Percentiles rank a stretch among this genome's conserved stretches.
Conservation (phyloP, 768 basidiomycete genomes). For the Suillus occidentalis region DNA sequence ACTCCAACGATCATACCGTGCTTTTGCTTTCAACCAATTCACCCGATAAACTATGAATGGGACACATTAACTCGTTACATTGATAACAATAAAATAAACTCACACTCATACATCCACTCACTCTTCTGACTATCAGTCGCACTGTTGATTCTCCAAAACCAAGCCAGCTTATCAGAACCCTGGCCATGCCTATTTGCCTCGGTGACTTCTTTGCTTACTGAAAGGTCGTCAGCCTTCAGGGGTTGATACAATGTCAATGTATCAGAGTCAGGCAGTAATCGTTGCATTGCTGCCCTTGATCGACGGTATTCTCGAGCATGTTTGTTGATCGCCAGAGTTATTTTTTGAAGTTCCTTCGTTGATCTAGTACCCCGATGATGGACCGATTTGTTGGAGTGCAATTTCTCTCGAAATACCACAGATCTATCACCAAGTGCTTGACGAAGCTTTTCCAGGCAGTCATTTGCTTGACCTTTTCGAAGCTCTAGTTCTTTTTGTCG, state of each 20-base stretch:
- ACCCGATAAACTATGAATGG: conserved; percentile 4
- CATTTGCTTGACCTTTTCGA: conserved; percentile 10
- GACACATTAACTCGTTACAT: neutral
- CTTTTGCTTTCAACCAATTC: conserved; percentile 16
- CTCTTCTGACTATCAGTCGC: neutral
- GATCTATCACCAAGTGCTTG: conserved; percentile 8
- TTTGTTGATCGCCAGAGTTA: conserved; percentile 3
- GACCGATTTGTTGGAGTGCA: neutral
- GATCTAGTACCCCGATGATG: conserved; percentile 5
- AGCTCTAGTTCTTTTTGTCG: conserved; percentile 8
- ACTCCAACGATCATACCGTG: conserved; percentile 16
- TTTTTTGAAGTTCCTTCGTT: neutral
- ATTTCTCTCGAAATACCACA: conserved; percentile 7
- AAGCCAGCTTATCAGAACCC: conserved; percentile 7
- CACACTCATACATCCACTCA: conserved; percentile 3
- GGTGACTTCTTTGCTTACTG: conserved; percentile 11
- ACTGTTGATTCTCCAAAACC: conserved; percentile 3
- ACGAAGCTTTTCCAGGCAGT: conserved; percentile 6
- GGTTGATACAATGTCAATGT: neutral
- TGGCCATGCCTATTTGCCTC: conserved; percentile 12
- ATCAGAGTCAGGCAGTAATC: neutral
- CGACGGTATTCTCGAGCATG: neutral
- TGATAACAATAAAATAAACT: neutral
- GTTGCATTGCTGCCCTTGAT: neutral
- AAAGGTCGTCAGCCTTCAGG: conserved; percentile 4